Conservation (phyloP, 148 eudicot species). For the Vaccinium corymbosum region DNA sequence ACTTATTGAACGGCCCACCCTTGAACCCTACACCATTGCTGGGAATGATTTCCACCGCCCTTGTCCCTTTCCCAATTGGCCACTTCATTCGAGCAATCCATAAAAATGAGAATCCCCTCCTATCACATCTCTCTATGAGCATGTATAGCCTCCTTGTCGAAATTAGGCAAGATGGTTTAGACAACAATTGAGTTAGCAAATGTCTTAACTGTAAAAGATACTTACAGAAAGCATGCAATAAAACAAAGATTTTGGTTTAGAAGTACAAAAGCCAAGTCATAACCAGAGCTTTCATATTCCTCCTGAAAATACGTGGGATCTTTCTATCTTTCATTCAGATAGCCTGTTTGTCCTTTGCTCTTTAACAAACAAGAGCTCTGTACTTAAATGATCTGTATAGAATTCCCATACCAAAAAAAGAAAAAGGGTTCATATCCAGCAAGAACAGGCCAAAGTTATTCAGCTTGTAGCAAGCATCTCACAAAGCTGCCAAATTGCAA, state of each 20-base stretch:
- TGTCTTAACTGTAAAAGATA: neutral
- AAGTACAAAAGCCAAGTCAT: neutral
- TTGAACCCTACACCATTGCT: neutral
- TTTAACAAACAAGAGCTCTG: conserved; percentile 1
- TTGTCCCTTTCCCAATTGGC: neutral
- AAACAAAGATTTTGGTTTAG: neutral
- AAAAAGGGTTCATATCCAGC: neutral
- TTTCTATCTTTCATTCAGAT: neutral
- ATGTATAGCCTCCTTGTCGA: neutral
- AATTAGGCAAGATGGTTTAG: neutral
- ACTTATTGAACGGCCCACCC: neutral
- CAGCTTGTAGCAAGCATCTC: neutral
- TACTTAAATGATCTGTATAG: neutral
- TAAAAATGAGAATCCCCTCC: neutral
- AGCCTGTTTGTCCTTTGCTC: neutral
- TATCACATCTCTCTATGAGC: neutral
- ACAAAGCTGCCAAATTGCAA: conserved; percentile 1
- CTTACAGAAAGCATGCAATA: neutral
- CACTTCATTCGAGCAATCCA: neutral
- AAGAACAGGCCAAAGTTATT: neutral
- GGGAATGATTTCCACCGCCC: neutral
- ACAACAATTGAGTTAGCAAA: neutral
- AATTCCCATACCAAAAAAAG: neutral
- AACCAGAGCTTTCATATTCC: neutral
- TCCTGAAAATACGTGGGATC: neutral